Conservation (phyloP, 1,139 yeast genomes). For the Candida neerlandica region DNA sequence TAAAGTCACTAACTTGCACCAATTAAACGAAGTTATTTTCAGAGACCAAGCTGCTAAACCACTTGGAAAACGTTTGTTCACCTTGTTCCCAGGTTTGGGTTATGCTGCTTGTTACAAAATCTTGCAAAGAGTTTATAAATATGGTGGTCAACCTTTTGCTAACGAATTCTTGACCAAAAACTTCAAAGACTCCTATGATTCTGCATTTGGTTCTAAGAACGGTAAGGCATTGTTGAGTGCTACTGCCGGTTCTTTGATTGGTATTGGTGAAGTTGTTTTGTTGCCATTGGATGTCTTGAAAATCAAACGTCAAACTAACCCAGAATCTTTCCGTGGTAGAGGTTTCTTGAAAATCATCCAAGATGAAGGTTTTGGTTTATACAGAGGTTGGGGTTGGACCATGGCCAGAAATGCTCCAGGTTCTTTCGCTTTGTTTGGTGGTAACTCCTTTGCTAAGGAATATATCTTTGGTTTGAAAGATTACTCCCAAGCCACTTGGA, state of each 20-base stretch:
- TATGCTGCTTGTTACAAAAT: constrained; percentile 98
- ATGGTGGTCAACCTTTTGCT: constrained; percentile 99
- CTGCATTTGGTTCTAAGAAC: constrained; percentile 84
- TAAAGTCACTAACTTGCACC: constrained; percentile 58
- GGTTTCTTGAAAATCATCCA: constrained; percentile 82
- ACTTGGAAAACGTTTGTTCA: constrained; percentile 68
- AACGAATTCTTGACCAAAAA: constrained; percentile 85
- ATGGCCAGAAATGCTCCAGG: constrained; percentile 99
- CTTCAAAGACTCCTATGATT: constrained; percentile 71
- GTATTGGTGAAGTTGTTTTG: constrained; percentile 95
- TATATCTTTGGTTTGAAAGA: constrained; percentile 85
- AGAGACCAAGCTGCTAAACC: constrained; percentile 77
- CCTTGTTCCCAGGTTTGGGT: constrained; percentile 96
- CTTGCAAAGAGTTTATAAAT: constrained; percentile 95
- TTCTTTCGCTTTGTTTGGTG: constrained; percentile 95
- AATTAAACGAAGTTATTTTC: constrained; percentile 85
- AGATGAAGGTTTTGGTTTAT: constrained; percentile 92
- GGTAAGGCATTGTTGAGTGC: constrained; percentile 97
- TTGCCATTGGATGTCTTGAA: constrained; percentile 95
- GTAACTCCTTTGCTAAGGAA: constrained; percentile 98
- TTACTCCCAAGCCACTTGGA: constrained; percentile 90
- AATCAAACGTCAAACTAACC: constrained; percentile 98
- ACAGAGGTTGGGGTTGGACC: constrained; percentile 99
- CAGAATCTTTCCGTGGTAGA: constrained; percentile 96
- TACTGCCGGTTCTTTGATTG: constrained; percentile 94